These are phyloP conservation scores for Platanthera guangdongensis DNA, from an alignment of 106 monocot species.

Conservation along the genomic window DNA sequence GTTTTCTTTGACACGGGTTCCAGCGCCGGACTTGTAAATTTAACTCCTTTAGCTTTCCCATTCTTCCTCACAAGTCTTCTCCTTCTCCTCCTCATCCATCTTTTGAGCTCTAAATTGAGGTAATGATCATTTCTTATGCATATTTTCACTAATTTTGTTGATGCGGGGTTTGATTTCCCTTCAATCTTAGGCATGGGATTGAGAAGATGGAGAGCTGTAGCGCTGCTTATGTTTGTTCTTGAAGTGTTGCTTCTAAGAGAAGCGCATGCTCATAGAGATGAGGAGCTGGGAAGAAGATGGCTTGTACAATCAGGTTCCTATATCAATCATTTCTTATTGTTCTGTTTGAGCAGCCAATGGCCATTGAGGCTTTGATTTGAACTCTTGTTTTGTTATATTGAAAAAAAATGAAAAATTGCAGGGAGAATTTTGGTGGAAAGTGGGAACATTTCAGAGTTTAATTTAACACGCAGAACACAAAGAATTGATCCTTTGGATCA, in stretches of 20 bases:
- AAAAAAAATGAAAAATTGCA: not conserved
- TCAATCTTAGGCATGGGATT: not conserved
- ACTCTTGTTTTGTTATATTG: not conserved
- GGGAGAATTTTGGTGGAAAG: constrained; percentile 28
- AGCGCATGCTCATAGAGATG: not conserved
- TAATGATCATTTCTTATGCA: not conserved
- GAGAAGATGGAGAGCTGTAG: not conserved
- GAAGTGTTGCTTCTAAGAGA: not conserved
- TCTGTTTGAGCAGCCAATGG: not conserved
- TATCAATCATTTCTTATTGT: not conserved
- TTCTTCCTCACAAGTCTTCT: not conserved
- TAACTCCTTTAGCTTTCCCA: not conserved
- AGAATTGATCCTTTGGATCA: constrained; percentile 70
- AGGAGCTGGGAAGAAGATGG: not conserved
- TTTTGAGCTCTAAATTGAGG: not conserved
- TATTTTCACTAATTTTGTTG: not conserved
- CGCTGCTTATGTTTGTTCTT: not conserved
- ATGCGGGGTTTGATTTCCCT: not conserved
- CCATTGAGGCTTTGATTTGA: not conserved
- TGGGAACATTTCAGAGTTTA: constrained; percentile 19
- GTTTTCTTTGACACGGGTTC: constrained; percentile 5
- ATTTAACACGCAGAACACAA: constrained; percentile 32
- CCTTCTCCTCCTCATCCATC: not conserved
- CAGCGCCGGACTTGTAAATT: not conserved
- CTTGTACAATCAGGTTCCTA: not conserved